phyloP scores from a whole-genome alignment of 441 rosid species.

The Viola pubescens region DNA sequence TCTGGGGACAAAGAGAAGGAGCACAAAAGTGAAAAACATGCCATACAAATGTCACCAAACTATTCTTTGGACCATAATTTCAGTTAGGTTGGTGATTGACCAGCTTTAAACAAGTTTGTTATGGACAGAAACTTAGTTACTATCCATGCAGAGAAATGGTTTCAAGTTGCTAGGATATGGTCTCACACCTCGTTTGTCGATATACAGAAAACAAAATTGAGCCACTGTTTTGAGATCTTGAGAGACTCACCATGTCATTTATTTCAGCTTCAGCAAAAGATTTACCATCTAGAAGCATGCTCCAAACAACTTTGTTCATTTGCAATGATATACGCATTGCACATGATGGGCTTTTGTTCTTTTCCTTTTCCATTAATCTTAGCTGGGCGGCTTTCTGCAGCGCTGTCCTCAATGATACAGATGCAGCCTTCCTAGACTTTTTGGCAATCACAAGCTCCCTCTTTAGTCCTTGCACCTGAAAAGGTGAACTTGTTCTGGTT shows the following conservation, averaged over 20 bases:
- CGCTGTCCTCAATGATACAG: slow-evolving; percentile 52
- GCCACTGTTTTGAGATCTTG: neutral
- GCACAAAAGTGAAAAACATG: neutral
- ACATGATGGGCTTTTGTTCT: slow-evolving; percentile 92
- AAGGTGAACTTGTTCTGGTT: slow-evolving; percentile 11
- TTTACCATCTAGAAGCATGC: slow-evolving; percentile 96
- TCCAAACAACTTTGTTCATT: slow-evolving; percentile 86
- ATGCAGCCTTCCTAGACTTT: slow-evolving; percentile 69
- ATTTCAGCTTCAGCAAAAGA: slow-evolving; percentile 97
- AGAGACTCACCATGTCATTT: slow-evolving; percentile 81
- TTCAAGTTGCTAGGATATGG: too few relatives aligned
- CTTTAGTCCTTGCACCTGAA: slow-evolving; percentile 72
- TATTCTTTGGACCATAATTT: neutral
- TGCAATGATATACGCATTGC: slow-evolving; percentile 95
- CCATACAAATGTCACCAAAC: slow-evolving; percentile 6
- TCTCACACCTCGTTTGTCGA: too few relatives aligned
- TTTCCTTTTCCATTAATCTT: slow-evolving; percentile 84
- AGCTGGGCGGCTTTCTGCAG: slow-evolving; percentile 88
- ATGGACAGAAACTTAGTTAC: too few relatives aligned
- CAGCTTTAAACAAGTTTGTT: too few relatives aligned
- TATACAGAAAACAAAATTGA: too few relatives aligned
- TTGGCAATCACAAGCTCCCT: slow-evolving; percentile 54
- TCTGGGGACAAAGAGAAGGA: slow-evolving; percentile 33
- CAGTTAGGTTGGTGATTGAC: too few relatives aligned
- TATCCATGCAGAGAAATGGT: too few relatives aligned